Base-by-base conservation (phyloP, 2,329 filamentous ascomycete species). In the Geosmithia flava region DNA sequence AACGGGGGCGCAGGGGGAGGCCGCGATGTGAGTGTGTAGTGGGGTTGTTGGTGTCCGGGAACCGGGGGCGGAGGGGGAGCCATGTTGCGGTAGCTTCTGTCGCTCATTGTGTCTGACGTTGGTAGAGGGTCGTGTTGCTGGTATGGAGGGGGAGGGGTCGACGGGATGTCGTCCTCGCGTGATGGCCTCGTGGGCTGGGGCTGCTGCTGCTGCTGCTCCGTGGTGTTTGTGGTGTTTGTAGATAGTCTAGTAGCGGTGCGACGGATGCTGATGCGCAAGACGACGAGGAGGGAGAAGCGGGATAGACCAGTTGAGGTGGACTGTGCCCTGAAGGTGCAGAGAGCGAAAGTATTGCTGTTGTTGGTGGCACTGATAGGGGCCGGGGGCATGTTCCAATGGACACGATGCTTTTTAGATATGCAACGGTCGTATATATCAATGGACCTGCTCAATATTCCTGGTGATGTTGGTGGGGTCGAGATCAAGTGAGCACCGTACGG, bases 1-100 rank as follows among this genome's bases (percentile, higher is more conserved):
- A 76, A 58, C 49, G 74, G 72, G 49, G 69, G 68, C 43, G 72
- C 68, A 46, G 66, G 71, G 47, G 68, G 68, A 48, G 63, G 64
- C 43, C 67, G 63, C 45, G 64, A 59, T 51, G 66, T 58, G 51
- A 66, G 50, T 11, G 16, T 23, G 20, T 20, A 42, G 20, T 42
- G 41, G 41, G 17, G 41, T n/a, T 42, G 17, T 20, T 27, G 16
- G 44, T 37, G 20, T 13, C 15, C 27, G 19, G 40, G 40, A 15
- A 16, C 3, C 6, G 33, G 33, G 11, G 33, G 33, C 33, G 33
- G 33, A 11, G 33, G 33, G 11, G 33, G 33, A 3, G 11, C 11
- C 33, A 47, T 47, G 40, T 7, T 47, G 33, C 46, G 33, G 13
- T 17, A 42, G 10, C 20, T 19, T 8, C 16, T 42, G 41, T 23